Evolutionary conservation across 108 stramenopile genomes (phyloP), one percentile per base, ranked within the genome.

Genomic region (Conticribra weissflogii): DNA sequence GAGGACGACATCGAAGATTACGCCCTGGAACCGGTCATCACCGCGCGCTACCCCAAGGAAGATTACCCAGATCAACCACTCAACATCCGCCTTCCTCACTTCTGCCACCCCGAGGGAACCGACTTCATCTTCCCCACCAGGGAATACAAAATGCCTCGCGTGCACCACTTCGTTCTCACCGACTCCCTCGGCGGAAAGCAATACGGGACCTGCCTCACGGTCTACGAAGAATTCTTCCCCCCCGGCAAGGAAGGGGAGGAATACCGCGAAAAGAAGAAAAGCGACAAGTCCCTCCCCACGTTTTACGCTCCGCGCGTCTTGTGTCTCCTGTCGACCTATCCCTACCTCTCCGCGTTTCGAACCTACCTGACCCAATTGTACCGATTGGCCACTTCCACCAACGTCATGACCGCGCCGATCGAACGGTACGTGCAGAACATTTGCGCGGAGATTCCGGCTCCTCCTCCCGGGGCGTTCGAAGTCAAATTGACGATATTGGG

Each of bases 381-480:
- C 76, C 88, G 96, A 29, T 78, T 98, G 33, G 92, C 93, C 17
- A 88, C 96, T 2, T 83, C 82, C 29, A 89, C 96, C 15, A 67
- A 89, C 59, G 66, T 89, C 54, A 91, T 97, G 89, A 84, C 84
- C 24, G 77, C 89, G n/a, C 98, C 98, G 8, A 88, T 99, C 49
- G 98, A 99, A 79, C 85, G 97, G 19, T 96, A 97, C 63, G 81
- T 99, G 59, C 75, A 83, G 66, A 99, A 98, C 74, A 87, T 99
- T 44, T 91, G 96, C 56, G 68, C 64, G 44, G 98, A 98, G 81
- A 90, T 97, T 30, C 96, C 98, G 18, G 92, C 97, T 36, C 98
- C 98, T 17, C 98, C 98, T 3, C 93, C 90, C 0, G 96, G 96
- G 15, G 83, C 85, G 17, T 90, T 93, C 65, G 93, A 96, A 75